phyloP scores from a whole-genome alignment of 164 flowering plant species.

The Umbilicus rupestris region DNA sequence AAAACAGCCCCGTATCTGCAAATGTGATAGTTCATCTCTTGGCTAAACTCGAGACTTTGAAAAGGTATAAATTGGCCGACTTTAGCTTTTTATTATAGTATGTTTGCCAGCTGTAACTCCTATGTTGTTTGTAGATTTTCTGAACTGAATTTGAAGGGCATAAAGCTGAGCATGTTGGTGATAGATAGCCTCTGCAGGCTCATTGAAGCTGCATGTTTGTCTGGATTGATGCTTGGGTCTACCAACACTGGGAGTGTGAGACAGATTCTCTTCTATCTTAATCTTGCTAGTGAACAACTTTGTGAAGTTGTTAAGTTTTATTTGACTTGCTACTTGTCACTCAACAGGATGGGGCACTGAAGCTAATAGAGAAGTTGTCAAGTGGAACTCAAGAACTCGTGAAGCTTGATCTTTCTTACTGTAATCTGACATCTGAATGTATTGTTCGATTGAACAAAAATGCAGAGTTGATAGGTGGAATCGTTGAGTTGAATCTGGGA shows the following conservation, averaged over 20 bases:
- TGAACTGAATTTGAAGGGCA: slow-evolving; percentile 60
- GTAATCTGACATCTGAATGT: slow-evolving; percentile 44
- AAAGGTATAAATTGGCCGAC: slow-evolving; percentile 33
- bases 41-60: slow-evolving; percentile 51
- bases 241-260: slow-evolving; percentile 74
- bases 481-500: slow-evolving; percentile 66
- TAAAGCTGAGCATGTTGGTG: slow-evolving; percentile 59
- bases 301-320: neutral
- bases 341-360: slow-evolving; percentile 58
- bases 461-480: slow-evolving; percentile 23
- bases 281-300: neutral
- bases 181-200: slow-evolving; percentile 64
- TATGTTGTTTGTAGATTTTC: slow-evolving; percentile 44
- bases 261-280: slow-evolving; percentile 8
- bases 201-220: slow-evolving; percentile 43
- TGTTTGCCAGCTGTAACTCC: neutral
- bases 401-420: slow-evolving; percentile 70
- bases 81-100: neutral
- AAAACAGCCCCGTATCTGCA: slow-evolving; percentile 61
- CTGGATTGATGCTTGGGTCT: slow-evolving; percentile 61
- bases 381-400: slow-evolving; percentile 46
- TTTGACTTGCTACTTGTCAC: slow-evolving; percentile 9
- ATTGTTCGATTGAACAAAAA: slow-evolving; percentile 22
- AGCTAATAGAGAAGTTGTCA: slow-evolving; percentile 46
- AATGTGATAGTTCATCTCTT: slow-evolving; percentile 44